Percentiles rank a stretch among this genome's conserved stretches.
Evolutionary conservation across 1,284 basidiomycete genomes (phyloP).

Genomic region (Puccinia coronata): DNA sequence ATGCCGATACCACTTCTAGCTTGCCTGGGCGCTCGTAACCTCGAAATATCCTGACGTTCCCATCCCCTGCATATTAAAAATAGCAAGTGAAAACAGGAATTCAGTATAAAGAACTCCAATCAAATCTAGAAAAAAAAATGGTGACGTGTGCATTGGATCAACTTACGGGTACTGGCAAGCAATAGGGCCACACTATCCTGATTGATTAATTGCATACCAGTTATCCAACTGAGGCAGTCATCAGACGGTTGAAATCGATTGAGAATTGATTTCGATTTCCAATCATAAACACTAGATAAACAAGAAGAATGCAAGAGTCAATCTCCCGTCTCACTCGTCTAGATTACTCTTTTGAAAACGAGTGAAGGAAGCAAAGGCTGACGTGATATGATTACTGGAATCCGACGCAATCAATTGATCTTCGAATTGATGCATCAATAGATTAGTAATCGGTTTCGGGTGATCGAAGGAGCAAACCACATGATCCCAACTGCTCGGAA

Average conservation of each 20-base stretch:
- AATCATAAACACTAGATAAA: slow-evolving; percentile 39
- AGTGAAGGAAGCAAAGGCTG: neutral
- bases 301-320: neutral
- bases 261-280: slow-evolving; percentile 24
- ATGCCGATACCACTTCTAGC: slow-evolving; percentile 38
- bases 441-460: neutral
- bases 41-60: slow-evolving; percentile 43
- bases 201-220: slow-evolving; percentile 43
- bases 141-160: neutral
- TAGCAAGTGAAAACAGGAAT: neutral
- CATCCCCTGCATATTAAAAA: slow-evolving; percentile 21
- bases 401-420: slow-evolving; percentile 40
- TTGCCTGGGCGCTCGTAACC: slow-evolving; percentile 22
- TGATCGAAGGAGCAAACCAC: slow-evolving; percentile 22
- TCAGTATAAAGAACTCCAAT: too few species aligned
- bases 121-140: too few species aligned
- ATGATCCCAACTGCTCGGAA: slow-evolving; percentile 21
- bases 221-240: slow-evolving; percentile 24
- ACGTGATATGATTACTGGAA: slow-evolving; percentile 28
- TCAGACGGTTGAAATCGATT: slow-evolving; percentile 41
- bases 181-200: slow-evolving; percentile 42
- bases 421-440: slow-evolving; percentile 50
- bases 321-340: neutral
- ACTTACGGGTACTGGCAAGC: slow-evolving; percentile 38
- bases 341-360: neutral